phyloP scores from a whole-genome alignment of 805 yeast genomes.

The Sungouiella blattae region DNA sequence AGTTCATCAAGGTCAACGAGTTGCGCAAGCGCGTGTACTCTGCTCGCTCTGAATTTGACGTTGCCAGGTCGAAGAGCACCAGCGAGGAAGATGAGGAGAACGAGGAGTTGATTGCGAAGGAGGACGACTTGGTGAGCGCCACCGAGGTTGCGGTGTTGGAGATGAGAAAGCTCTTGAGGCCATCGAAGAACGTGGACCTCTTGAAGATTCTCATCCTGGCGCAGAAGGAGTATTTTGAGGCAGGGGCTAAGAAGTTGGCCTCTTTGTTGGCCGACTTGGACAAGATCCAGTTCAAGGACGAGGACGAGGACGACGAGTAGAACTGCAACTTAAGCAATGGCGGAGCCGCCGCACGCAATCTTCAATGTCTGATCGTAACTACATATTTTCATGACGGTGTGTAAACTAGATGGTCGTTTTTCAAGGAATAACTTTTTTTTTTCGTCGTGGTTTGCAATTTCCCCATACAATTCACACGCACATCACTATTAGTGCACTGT shows the following conservation, averaged over 20 bases:
- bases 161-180: conserved; percentile 69
- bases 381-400: no score
- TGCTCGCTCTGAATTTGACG: conserved; percentile 68
- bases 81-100: conserved; percentile 43
- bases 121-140: conserved; percentile 77
- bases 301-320: conserved; percentile 25
- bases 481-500: no score
- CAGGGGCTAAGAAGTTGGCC: conserved; percentile 32
- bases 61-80: conserved; percentile 52
- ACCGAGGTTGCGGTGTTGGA: conserved; percentile 75
- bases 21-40: conserved; percentile 67
- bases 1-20: conserved; percentile 57
- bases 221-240: conserved; percentile 58
- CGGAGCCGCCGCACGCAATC: no score
- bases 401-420: no score
- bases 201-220: conserved; percentile 65
- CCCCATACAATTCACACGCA: no score
- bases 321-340: not conserved
- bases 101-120: conserved; percentile 53
- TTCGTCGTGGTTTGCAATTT: no score
- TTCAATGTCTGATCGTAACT: no score
- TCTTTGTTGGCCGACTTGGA: conserved; percentile 28
- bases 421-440: no score
- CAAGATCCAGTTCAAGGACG: conserved; percentile 34
- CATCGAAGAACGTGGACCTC: conserved; percentile 59